A percentile compares a stretch with the other conserved stretches of the same genome.
phyloP scores from a whole-genome alignment of 257 asterid species.

The Forsythia viridissima region DNA sequence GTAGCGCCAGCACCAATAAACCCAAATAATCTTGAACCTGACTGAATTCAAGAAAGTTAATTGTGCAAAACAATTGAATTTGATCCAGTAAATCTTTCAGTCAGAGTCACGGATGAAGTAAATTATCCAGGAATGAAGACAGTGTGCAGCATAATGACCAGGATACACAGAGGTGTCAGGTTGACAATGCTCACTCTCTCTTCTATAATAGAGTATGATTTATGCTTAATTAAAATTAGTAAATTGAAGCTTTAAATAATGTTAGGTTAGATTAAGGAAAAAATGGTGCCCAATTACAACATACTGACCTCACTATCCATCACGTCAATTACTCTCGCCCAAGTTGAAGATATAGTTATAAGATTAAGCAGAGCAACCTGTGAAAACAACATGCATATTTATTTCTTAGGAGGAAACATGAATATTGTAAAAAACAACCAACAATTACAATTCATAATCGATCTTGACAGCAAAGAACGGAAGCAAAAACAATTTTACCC shows the following conservation, averaged over 20 bases:
- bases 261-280: conserved; percentile 21
- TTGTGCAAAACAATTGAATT: conserved; percentile 23
- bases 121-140: background rate
- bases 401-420: conserved; percentile 13
- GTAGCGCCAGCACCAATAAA: conserved; percentile 99
- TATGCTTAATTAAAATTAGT: conserved; percentile 13
- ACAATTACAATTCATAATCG: background rate
- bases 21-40: conserved; percentile 99
- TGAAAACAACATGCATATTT: conserved; percentile 18
- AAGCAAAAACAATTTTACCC: conserved; percentile 58
- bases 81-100: background rate
- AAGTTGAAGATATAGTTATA: conserved; percentile 93
- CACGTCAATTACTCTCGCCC: conserved; percentile 98
- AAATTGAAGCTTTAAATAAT: conserved; percentile 6
- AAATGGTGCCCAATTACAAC: conserved; percentile 7
- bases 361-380: conserved; percentile 98
- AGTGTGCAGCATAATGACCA: background rate
- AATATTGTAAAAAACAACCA: conserved; percentile 4
- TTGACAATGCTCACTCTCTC: conserved; percentile 10
- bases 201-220: background rate
- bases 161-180: background rate
- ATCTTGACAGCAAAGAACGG: conserved; percentile 15
- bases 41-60: conserved; percentile 68
- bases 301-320: conserved; percentile 90
- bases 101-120: background rate